A percentile compares a stretch with the other conserved stretches of the same genome.
Conservation (phyloP, 2,329 filamentous ascomycete species). For the Neofusicoccum sp. region DNA sequence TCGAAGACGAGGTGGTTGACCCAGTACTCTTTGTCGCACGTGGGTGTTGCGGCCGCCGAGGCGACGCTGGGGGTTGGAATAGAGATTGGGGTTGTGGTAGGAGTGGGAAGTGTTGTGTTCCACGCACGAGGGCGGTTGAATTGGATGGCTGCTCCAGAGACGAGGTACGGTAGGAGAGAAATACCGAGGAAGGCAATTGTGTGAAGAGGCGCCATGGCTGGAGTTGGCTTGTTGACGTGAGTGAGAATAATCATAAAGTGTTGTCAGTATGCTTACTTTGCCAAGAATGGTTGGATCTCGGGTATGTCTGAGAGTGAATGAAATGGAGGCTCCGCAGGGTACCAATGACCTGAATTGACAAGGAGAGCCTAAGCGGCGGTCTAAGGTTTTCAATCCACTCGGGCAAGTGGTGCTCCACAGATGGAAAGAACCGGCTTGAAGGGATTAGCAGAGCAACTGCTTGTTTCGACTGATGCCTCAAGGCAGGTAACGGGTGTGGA, state of each 20-base stretch:
- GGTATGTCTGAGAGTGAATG: too few relatives aligned
- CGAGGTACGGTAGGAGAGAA: background rate
- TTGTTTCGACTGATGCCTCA: too few relatives aligned
- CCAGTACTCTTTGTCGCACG: background rate
- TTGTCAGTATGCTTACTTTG: background rate
- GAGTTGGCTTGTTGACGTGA: background rate
- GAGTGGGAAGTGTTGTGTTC: background rate
- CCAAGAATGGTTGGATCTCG: background rate
- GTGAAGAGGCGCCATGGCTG: background rate
- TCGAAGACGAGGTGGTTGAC: constrained; percentile 43
- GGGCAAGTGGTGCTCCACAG: too few relatives aligned
- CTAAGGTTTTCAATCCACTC: too few relatives aligned
- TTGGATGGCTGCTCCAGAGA: background rate
- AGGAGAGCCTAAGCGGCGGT: too few relatives aligned
- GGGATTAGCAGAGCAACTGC: too few relatives aligned
- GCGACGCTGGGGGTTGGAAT: background rate
- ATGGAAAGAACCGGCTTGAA: too few relatives aligned
- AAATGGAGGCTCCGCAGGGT: too few relatives aligned
- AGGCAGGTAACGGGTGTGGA: background rate
- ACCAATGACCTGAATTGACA: too few relatives aligned
- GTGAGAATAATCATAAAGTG: background rate
- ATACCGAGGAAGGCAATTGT: background rate
- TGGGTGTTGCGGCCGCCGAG: background rate
- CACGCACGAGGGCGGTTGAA: background rate
- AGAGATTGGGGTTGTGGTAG: background rate